These are phyloP conservation scores for Dimocarpus longan DNA, from an alignment of 345 rosid species.

Conservation along the genomic window DNA sequence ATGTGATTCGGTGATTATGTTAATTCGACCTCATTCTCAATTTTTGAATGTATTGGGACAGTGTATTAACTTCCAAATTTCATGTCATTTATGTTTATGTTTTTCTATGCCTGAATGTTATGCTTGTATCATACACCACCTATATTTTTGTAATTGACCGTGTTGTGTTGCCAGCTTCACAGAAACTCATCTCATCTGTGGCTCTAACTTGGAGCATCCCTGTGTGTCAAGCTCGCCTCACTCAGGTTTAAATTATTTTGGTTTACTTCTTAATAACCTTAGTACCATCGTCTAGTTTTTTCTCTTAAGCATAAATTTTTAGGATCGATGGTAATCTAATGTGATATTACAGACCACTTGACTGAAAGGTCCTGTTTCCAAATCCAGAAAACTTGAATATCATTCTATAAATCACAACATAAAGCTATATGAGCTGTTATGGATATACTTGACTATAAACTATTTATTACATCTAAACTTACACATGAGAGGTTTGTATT, in stretches of 20 bases:
- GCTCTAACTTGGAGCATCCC: constrained; percentile 65
- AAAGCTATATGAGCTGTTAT: not conserved
- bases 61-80: not conserved
- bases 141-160: not conserved
- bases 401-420: not conserved
- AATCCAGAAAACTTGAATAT: not conserved
- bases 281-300: not conserved
- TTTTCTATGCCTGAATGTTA: constrained; percentile 3
- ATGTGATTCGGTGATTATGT: not conserved
- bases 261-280: not conserved
- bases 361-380: not conserved
- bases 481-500: not conserved
- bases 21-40: not conserved
- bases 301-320: not conserved
- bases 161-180: constrained; percentile 57
- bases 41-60: not conserved
- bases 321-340: not conserved
- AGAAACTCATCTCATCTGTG: constrained; percentile 68
- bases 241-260: constrained; percentile 45
- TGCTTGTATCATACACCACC: not conserved
- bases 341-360: not conserved
- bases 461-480: not conserved
- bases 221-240: constrained; percentile 60
- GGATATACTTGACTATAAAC: not conserved
- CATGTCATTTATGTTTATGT: not conserved